These are phyloP conservation scores for Chenopodium suecicum DNA, from an alignment of 148 eudicot species.

Conservation along the genomic window DNA sequence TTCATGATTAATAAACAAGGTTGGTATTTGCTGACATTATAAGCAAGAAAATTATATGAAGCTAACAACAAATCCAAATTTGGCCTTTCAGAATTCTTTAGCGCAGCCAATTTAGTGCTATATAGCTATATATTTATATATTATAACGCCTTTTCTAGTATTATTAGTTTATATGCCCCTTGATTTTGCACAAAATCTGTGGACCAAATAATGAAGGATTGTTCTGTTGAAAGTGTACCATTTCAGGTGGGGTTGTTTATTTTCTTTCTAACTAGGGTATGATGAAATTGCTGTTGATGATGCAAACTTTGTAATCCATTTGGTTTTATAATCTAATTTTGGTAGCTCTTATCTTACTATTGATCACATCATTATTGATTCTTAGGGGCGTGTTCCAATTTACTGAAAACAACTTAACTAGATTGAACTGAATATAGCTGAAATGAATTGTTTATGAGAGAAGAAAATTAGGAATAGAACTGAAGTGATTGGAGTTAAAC, in stretches of 20 bases:
- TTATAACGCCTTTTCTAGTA: not conserved
- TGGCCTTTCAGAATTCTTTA: conserved; percentile 20
- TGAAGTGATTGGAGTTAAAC: too few relatives aligned
- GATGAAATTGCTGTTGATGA: not conserved
- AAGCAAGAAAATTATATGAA: not conserved
- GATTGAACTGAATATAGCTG: too few relatives aligned
- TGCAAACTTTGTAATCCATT: not conserved
- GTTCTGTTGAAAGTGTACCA: conserved; percentile 7
- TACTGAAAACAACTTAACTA: too few relatives aligned
- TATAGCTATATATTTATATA: not conserved
- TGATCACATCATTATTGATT: not conserved
- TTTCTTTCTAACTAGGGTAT: not conserved
- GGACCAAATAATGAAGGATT: not conserved
- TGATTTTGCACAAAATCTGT: not conserved
- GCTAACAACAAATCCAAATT: conserved; percentile 9
- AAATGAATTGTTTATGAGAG: too few relatives aligned
- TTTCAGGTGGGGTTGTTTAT: not conserved
- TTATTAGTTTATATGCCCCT: not conserved
- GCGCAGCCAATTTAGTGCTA: conserved; percentile 1
- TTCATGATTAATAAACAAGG: not conserved
- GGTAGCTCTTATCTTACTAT: not conserved
- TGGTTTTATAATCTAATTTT: too few relatives aligned
- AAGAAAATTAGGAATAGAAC: too few relatives aligned
- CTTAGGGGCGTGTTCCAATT: too few relatives aligned
- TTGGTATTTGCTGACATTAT: conserved; percentile 25